Base-by-base conservation (phyloP, 2,329 filamentous ascomycete genomes). In the Zymoseptoria tritici region DNA sequence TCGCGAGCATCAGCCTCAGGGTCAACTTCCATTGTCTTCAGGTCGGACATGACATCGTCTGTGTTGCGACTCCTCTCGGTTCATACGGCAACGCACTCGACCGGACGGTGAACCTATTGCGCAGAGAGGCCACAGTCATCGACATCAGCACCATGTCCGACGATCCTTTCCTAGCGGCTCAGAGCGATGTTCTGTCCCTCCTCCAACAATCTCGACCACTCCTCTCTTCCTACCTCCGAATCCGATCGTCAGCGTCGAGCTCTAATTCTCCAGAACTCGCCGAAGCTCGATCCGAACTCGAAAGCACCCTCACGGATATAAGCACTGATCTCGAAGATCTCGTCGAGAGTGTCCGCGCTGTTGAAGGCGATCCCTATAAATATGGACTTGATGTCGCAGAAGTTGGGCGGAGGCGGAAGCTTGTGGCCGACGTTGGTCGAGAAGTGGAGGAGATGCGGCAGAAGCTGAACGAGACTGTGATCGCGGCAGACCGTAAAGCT, bases 211-310 rank as follows among this genome's bases (percentile, higher is more conserved):
- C 90, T 57, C 88, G 93, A 9, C 87, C 92, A 56, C 86, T 97
- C 59, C 97, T 97, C 81, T 87, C 89, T 64, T 97, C 92, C 16
- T 99, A 96, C 79, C 84, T 96, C 51, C 93, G 94, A 72, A 99
- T 99, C 77, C 90, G 91, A 71, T 94, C 91, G 52, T 87, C 96
- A 24, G 84, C 87, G 60, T 87, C 86, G 49, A 83, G 84, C 8
- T 78, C 86, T 13, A 80, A 81, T 51, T 92, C 90, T 19, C 91
- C 91, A 11, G 84, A 87, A 73, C 81, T 87, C 19, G 75, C 80
- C 52, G 84, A 87, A 77, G 81, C 85, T 4, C 83, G 84, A 59
- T 73, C 76, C 51, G 94, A 99, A 74, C 90, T 99, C 61, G 84
- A 89, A 71, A 85, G 88, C 56, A 93, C 87, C 22, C 83, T 94